Percentiles rank a stretch among this genome's conserved stretches.
Evolutionary conservation across 306 rosid genomes (phyloP).

Genomic region (Prinsepia uniflora): DNA sequence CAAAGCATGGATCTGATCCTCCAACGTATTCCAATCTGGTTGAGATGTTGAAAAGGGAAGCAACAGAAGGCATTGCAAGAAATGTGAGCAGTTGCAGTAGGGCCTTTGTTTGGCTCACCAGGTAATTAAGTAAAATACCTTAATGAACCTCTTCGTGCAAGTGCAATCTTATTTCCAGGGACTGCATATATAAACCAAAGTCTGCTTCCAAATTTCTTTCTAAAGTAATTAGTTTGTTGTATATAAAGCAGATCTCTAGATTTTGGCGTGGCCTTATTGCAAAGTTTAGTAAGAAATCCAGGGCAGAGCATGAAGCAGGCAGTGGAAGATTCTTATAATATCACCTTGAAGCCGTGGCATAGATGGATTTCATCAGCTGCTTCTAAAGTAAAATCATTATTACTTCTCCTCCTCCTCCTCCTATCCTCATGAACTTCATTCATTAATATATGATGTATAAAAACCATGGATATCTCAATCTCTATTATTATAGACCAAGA

Average conservation of each 20-base stretch:
- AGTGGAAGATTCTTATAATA: slow-evolving; percentile 68
- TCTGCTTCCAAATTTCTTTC: neutral
- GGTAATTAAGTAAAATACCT: slow-evolving; percentile 31
- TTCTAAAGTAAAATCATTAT: slow-evolving; percentile 44
- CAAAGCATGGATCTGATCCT: slow-evolving; percentile 50
- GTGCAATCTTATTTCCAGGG: too few relatives aligned
- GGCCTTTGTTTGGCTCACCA: slow-evolving; percentile 83
- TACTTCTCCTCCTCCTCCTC: neutral
- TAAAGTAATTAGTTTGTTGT: too few relatives aligned
- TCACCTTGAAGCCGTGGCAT: slow-evolving; percentile 81
- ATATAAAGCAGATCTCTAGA: slow-evolving; percentile 56
- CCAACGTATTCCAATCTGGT: slow-evolving; percentile 57
- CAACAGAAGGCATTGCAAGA: slow-evolving; percentile 48
- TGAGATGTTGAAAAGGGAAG: slow-evolving; percentile 71
- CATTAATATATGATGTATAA: too few relatives aligned
- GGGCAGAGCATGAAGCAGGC: slow-evolving; percentile 59
- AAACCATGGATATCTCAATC: too few relatives aligned
- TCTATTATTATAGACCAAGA: too few relatives aligned
- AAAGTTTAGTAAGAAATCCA: slow-evolving; percentile 43
- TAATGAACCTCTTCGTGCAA: too few relatives aligned
- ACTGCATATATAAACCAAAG: too few relatives aligned
- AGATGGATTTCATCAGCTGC: slow-evolving; percentile 97
- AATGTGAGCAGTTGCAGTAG: slow-evolving; percentile 55
- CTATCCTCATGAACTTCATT: too few relatives aligned
- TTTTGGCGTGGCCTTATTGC: slow-evolving; percentile 55